Conservation (phyloP, 495 filamentous ascomycete genomes). For the Podospora pseudoanserina region DNA sequence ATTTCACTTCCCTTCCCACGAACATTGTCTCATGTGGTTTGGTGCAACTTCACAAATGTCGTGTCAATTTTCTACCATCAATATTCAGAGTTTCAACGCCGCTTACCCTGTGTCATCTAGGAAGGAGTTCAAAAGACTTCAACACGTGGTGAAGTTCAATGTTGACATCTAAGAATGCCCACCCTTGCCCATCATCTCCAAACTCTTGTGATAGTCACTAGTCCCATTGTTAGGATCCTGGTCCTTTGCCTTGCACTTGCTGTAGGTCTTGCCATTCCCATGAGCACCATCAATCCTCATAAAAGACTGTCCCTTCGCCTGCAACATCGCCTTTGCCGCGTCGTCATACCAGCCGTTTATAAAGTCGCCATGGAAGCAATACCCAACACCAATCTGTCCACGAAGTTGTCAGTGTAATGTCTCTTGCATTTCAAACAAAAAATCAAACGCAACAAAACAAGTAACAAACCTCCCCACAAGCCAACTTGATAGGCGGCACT, state of each 20-base stretch:
- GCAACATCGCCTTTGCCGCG: slow-evolving; percentile 31
- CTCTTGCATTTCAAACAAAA: not conserved
- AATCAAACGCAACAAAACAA: slow-evolving; percentile 3
- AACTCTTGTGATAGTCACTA: slow-evolving; percentile 34
- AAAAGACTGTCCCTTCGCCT: slow-evolving; percentile 35
- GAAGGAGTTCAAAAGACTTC: not conserved
- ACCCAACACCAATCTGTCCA: slow-evolving; percentile 34
- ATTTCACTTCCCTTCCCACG: too few species aligned
- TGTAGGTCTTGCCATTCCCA: slow-evolving; percentile 33
- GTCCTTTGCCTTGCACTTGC: slow-evolving; percentile 34
- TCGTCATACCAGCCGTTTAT: slow-evolving; percentile 40
- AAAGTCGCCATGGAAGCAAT: slow-evolving; percentile 39
- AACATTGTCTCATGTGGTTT: too few species aligned
- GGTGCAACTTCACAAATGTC: too few species aligned
- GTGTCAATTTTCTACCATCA: too few species aligned
- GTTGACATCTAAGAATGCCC: not conserved
- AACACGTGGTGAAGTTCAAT: not conserved
- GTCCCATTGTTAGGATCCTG: slow-evolving; percentile 35
- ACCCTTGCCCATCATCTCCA: slow-evolving; percentile 34
- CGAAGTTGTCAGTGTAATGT: not conserved
- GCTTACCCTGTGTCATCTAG: not conserved
- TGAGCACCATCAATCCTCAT: slow-evolving; percentile 37
- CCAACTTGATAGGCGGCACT: slow-evolving; percentile 33
- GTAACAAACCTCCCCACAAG: slow-evolving; percentile 33
- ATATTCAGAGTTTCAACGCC: too few species aligned